These are phyloP conservation scores for Xylariaceae sp. DNA, from an alignment of 2,329 filamentous ascomycete species.

Conservation along the genomic window DNA sequence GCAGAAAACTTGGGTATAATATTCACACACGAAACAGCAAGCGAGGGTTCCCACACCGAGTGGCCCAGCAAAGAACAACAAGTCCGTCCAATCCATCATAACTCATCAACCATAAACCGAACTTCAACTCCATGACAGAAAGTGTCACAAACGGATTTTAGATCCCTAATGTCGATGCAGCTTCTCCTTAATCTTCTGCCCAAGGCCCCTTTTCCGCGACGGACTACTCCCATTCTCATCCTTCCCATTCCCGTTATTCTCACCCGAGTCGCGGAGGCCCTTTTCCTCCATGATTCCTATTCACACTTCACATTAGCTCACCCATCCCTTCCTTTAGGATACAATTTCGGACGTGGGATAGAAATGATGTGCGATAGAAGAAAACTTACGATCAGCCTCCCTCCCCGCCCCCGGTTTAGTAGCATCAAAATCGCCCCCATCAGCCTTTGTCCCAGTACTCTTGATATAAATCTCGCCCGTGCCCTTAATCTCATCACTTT, in stretches of 20 bases:
- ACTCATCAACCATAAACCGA: no score
- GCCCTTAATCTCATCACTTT: slow-evolving; percentile 36
- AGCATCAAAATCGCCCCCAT: slow-evolving; percentile 65
- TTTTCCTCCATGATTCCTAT: slow-evolving; percentile 46
- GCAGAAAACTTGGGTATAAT: no score
- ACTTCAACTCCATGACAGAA: no score
- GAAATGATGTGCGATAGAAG: no score
- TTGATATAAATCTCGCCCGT: slow-evolving; percentile 55
- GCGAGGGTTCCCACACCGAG: no score
- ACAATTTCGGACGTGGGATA: no score
- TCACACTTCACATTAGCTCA: neutral
- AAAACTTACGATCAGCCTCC: slow-evolving; percentile 57
- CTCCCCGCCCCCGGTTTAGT: slow-evolving; percentile 49
- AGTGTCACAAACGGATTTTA: no score
- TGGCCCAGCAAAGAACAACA: no score
- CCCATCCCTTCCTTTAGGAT: no score
- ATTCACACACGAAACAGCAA: no score
- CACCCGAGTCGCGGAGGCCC: slow-evolving; percentile 36
- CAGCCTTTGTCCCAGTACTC: slow-evolving; percentile 53
- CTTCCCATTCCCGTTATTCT: slow-evolving; percentile 13
- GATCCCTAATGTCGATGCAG: slow-evolving; percentile 45
- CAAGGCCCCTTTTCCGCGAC: slow-evolving; percentile 47
- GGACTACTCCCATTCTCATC: slow-evolving; percentile 18
- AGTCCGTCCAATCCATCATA: no score
- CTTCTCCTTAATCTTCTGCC: slow-evolving; percentile 65